phyloP scores from a whole-genome alignment of 345 rosid genomes.

The Salix purpurea region DNA sequence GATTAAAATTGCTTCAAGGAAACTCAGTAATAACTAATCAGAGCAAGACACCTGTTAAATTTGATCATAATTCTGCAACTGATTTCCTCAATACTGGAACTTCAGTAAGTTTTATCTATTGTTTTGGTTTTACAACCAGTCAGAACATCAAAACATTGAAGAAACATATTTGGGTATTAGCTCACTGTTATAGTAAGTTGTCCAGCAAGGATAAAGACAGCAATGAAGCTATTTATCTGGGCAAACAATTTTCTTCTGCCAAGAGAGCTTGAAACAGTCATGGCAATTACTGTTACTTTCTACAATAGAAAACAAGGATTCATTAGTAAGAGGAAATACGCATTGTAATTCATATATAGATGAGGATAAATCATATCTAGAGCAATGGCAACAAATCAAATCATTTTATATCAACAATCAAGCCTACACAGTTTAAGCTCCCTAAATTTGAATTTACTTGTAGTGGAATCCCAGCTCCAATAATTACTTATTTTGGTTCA shows the following conservation, averaged over 20 bases:
- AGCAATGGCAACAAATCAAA: not conserved
- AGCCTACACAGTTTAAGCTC: not conserved
- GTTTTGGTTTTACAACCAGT: not conserved
- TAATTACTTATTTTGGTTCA: not conserved
- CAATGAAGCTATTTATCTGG: constrained; percentile 92
- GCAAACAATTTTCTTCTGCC: constrained; percentile 84
- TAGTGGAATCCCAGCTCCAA: not conserved
- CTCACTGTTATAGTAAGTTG: constrained; percentile 85
- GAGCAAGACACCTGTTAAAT: too few relatives aligned
- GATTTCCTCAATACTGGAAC: too few relatives aligned
- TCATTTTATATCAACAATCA: not conserved
- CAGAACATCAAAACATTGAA: not conserved
- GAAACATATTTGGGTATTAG: constrained; percentile 1
- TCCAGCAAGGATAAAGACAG: constrained; percentile 83
- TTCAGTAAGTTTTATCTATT: not conserved
- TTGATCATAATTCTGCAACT: too few relatives aligned
- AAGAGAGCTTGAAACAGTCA: constrained; percentile 62
- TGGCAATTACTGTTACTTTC: constrained; percentile 87
- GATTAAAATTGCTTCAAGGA: too few relatives aligned
- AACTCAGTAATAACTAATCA: too few relatives aligned
- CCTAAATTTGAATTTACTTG: not conserved
- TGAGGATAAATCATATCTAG: not conserved
- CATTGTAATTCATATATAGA: not conserved
- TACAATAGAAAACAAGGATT: constrained; percentile 31
- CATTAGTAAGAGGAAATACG: constrained; percentile 4